These are phyloP conservation scores for Chlamydomonas reinhardtii DNA, from an alignment of 163 green algal species.

Conservation along the genomic window DNA sequence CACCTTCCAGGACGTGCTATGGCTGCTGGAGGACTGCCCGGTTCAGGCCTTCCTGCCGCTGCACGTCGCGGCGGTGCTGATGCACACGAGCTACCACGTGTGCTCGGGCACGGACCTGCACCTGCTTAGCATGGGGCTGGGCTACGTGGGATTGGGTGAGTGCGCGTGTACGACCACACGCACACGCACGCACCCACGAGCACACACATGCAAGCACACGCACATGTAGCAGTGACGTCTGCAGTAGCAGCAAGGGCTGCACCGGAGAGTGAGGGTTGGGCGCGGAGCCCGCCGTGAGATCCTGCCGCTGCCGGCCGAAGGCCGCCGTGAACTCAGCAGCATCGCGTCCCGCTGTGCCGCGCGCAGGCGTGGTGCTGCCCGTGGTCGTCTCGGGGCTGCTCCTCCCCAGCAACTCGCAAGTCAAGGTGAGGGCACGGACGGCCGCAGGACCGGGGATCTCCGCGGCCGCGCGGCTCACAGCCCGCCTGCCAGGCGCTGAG, in stretches of 20 bases:
- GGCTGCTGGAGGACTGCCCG: constrained; percentile 48
- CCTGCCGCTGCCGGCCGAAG: no score
- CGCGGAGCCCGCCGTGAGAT: no score
- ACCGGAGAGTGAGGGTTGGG: no score
- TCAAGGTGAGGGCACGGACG: constrained; percentile 3
- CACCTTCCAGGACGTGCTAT: constrained; percentile 40
- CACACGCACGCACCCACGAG: no score
- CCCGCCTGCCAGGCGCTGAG: no score
- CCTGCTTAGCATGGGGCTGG: neutral
- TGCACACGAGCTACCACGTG: neutral
- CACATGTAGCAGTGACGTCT: no score
- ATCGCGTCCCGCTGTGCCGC: neutral
- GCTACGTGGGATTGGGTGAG: constrained; percentile 23
- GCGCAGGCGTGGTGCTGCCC: constrained; percentile 25
- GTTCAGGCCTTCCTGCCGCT: constrained; percentile 19
- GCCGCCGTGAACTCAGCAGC: no score
- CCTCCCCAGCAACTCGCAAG: constrained; percentile 22
- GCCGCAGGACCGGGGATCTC: no score
- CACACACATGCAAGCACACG: no score
- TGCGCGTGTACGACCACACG: neutral
- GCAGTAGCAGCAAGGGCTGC: no score
- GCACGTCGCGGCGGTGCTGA: neutral
- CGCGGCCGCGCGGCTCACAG: no score
- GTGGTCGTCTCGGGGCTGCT: constrained; percentile 29
- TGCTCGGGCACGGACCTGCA: neutral